These are phyloP conservation scores for Allium sativum DNA, from an alignment of 106 monocot genomes.

Conservation along the genomic window DNA sequence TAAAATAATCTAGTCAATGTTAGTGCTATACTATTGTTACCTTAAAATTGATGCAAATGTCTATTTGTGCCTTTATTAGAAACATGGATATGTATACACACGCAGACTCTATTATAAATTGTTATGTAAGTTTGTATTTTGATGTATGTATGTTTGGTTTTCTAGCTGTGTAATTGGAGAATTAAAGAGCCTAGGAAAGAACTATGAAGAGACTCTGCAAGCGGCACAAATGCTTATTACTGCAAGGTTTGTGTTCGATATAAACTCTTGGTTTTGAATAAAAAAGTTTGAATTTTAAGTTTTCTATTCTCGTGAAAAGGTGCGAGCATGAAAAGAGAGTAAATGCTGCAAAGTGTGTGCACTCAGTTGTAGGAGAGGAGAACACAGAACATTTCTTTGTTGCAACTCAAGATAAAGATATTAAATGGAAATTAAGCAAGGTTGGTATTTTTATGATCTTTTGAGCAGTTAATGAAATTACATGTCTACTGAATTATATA, in stretches of 20 bases:
- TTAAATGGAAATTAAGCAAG: constrained; percentile 56
- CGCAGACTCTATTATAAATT: background rate
- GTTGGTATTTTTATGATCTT: constrained; percentile 12
- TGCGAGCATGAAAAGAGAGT: constrained; percentile 92
- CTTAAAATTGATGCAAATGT: background rate
- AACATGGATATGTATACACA: no score
- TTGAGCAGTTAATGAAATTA: background rate
- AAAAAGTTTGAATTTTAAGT: background rate
- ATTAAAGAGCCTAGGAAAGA: constrained; percentile 59
- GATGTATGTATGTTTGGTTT: background rate
- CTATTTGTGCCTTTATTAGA: background rate
- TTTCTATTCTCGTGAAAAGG: constrained; percentile 14
- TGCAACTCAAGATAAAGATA: constrained; percentile 73
- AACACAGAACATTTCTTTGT: constrained; percentile 89
- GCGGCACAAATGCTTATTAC: constrained; percentile 45
- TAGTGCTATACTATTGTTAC: background rate
- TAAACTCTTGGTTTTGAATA: background rate
- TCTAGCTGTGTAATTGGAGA: constrained; percentile 41
- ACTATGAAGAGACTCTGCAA: constrained; percentile 26
- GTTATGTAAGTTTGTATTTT: background rate
- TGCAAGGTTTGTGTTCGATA: constrained; percentile 28
- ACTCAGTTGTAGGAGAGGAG: constrained; percentile 40
- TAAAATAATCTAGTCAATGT: no score
- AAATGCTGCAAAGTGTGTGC: constrained; percentile 45
- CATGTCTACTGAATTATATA: background rate